A percentile compares a stretch with the other conserved stretches of the same genome.
These are phyloP conservation scores for Psidium friedrichsthalianum DNA, from an alignment of 345 rosid species.

Conservation along the genomic window DNA sequence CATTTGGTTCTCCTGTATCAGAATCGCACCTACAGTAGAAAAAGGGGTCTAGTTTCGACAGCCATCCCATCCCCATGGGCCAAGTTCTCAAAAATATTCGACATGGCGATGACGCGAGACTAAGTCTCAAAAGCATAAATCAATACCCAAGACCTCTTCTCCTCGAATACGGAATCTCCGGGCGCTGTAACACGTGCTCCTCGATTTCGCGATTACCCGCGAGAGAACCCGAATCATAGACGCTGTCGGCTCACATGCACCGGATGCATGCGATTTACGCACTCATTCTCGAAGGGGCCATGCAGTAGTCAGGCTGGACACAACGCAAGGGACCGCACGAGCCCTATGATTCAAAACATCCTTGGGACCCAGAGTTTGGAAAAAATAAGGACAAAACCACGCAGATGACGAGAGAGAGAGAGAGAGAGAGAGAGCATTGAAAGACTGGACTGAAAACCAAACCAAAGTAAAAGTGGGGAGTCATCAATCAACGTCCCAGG, in stretches of 20 bases:
- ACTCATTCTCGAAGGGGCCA: background rate
- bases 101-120: background rate
- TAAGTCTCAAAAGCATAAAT: background rate
- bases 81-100: background rate
- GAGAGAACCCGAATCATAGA: background rate
- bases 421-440: background rate
- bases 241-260: background rate
- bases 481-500: background rate
- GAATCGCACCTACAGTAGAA: background rate
- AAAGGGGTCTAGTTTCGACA: background rate
- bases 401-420: background rate
- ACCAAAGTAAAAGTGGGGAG: background rate
- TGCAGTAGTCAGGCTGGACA: background rate
- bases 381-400: background rate
- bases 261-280: background rate
- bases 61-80: background rate
- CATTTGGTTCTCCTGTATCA: background rate
- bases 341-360: background rate
- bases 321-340: conserved; percentile 12
- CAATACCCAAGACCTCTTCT: background rate
- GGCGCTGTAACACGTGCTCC: background rate
- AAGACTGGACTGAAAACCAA: background rate
- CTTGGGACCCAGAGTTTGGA: background rate
- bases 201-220: background rate
- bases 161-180: background rate